Evolutionary conservation across 441 rosid genomes (phyloP), one percentile per base, ranked within the genome.

Genomic region (Codiaeum variegatum): DNA sequence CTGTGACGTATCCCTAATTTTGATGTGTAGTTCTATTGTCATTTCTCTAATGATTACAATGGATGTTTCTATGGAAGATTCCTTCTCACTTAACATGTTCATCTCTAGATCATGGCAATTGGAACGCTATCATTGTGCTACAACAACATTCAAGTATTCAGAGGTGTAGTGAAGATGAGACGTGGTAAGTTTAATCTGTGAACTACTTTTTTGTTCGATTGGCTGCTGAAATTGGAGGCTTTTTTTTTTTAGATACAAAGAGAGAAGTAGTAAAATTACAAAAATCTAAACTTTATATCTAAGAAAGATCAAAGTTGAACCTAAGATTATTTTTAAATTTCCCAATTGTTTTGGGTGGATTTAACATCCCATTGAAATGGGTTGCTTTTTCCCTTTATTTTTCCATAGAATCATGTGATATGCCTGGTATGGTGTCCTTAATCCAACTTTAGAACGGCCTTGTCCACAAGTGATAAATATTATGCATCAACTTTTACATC

Each of bases 101-200:
- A 69, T 77, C 82, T 71, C 70, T 78, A 96, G 99, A 81, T 91
- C 78, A 90, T 93, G 97, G 97, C 96, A 49, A 89, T 93, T 80
- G 99, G 97, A 83, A 96, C 99, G 26, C 84, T 91, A 69, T 93
- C 96, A 68, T 66, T 93, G 68, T 90, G 98, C 86, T 90, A 90
- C 85, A 87, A 91, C 88, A 90, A 93, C 78, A 71, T 90, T 54
- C 92, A 93, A 87, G 90, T 96, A 81, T 96, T 96, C 82, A 83
- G 93, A 85, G 95, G 96, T 2, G 96, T 88, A 0, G 97, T 93
- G 77, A 91, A 93, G 81, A 75, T 96, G 92, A 90, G 98, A 83
- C 93, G 97, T 55, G 99, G 99, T 96, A 85, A 84, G 91, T 77
- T 62, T 73, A 24, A 28, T 70, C 71, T 47, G 3, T 10, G 64